phyloP scores from a whole-genome alignment of 768 basidiomycete genomes.

The Kwoniella shandongensis region DNA sequence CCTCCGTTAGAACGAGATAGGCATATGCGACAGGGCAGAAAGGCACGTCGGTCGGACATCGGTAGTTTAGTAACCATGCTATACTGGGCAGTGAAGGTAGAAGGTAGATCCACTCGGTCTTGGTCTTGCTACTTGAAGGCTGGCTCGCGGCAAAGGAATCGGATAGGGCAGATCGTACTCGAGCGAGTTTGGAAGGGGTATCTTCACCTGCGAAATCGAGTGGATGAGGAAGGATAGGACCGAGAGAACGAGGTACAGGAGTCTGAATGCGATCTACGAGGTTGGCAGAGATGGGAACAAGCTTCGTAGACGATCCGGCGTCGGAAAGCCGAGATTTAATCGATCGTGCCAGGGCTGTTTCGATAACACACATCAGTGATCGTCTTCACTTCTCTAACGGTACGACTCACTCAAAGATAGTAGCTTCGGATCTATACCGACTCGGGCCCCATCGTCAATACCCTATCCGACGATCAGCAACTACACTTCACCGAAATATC shows the following conservation, averaged over 20 bases:
- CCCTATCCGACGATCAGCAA: conserved; percentile 24
- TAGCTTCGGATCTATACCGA: conserved; percentile 49
- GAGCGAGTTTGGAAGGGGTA: conserved; percentile 67
- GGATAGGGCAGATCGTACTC: conserved; percentile 57
- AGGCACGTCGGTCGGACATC: conserved; percentile 78
- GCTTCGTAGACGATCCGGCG: conserved; percentile 25
- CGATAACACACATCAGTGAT: not conserved
- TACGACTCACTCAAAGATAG: conserved; percentile 28
- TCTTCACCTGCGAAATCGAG: conserved; percentile 59
- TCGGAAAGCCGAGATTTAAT: conserved; percentile 21
- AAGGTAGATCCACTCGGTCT: conserved; percentile 61
- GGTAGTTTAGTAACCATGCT: conserved; percentile 86
- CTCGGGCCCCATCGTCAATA: conserved; percentile 31
- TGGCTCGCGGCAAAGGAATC: conserved; percentile 10
- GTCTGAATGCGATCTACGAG: conserved; percentile 41
- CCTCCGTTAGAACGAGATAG: conserved; percentile 72
- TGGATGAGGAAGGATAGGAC: conserved; percentile 62
- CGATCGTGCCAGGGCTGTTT: conserved; percentile 12
- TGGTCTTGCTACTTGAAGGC: not conserved
- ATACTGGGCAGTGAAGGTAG: conserved; percentile 59
- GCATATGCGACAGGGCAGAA: conserved; percentile 89
- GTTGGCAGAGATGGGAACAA: conserved; percentile 34
- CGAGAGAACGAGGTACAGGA: conserved; percentile 63
- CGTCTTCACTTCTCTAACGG: not conserved
- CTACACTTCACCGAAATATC: not conserved